phyloP scores from a whole-genome alignment of 495 filamentous ascomycete genomes.

The Pyrenula aspistea region DNA sequence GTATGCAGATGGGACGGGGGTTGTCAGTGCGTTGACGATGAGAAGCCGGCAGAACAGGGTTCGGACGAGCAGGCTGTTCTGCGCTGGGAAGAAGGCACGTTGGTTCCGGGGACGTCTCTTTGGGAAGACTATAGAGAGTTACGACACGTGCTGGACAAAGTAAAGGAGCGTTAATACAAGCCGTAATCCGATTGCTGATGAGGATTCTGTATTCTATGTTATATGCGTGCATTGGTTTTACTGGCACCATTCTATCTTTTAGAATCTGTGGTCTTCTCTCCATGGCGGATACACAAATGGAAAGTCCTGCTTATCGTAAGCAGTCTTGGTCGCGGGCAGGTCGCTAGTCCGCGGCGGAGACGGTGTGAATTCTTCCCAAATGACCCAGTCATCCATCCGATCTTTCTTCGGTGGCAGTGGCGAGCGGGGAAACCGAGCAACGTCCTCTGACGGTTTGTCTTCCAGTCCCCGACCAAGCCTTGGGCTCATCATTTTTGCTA shows the following conservation, averaged over 20 bases:
- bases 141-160: too few relatives aligned
- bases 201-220: too few relatives aligned
- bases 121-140: too few relatives aligned
- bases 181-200: too few relatives aligned
- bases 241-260: too few relatives aligned
- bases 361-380: background rate
- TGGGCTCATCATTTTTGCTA: background rate
- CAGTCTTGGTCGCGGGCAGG: background rate
- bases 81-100: too few relatives aligned
- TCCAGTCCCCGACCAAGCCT: background rate
- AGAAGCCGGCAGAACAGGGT: too few relatives aligned
- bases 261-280: background rate
- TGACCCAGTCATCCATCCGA: background rate
- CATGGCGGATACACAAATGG: background rate
- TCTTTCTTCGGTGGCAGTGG: background rate
- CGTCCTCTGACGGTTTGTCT: background rate
- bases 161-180: too few relatives aligned
- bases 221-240: too few relatives aligned
- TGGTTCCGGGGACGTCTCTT: too few relatives aligned
- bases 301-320: background rate
- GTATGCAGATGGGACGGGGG: background rate
- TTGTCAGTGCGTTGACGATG: background rate
- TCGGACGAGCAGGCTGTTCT: too few relatives aligned
- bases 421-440: background rate
- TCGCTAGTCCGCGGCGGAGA: background rate